Percentiles rank a stretch among this genome's conserved stretches.
Evolutionary conservation across 495 filamentous ascomycete genomes (phyloP).

Genomic region (Amphirosellinia nigrospora): DNA sequence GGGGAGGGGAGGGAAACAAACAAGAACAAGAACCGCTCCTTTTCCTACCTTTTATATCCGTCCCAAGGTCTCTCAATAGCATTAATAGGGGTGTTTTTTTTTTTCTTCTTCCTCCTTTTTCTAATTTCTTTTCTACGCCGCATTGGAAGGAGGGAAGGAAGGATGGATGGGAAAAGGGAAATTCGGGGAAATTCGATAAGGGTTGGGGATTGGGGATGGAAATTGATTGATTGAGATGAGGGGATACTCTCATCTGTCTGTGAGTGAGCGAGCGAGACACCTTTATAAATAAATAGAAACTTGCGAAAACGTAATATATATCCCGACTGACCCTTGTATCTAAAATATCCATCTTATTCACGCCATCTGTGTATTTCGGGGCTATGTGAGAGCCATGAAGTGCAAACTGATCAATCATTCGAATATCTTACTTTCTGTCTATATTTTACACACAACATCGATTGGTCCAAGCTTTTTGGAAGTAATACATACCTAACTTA

Average conservation of each 20-base stretch:
- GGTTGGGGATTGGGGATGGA: not conserved
- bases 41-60: not conserved
- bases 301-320: slow-evolving; percentile 18
- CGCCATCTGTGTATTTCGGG: not conserved
- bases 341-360: not conserved
- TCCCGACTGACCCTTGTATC: not conserved
- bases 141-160: not conserved
- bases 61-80: slow-evolving; percentile 14
- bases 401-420: not conserved
- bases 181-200: not conserved
- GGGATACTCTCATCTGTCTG: not conserved
- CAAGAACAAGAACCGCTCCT: not conserved
- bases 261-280: not conserved
- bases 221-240: slow-evolving; percentile 5
- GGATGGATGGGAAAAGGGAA: not conserved
- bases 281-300: not conserved
- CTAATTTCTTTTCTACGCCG: not conserved
- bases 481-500: not conserved
- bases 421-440: not conserved
- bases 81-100: slow-evolving; percentile 13
- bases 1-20: not conserved
- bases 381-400: not conserved
- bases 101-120: not conserved
- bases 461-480: not conserved
- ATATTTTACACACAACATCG: not conserved